These are phyloP conservation scores for Lobulomyces angularis DNA, from an alignment of 192 early-diverging fungal genomes.

Conservation along the genomic window DNA sequence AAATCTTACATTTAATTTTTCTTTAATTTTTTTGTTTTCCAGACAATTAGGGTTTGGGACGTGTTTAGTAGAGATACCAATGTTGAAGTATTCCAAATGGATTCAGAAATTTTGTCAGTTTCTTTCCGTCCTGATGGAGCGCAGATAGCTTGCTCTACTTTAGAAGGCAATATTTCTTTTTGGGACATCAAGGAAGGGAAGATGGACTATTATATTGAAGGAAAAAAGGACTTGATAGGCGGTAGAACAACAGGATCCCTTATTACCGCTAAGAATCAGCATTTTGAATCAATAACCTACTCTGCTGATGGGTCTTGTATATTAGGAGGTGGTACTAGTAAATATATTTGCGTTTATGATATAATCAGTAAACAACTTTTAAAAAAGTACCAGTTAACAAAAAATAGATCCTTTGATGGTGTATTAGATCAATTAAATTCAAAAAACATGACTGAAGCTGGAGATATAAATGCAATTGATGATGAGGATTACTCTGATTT, in stretches of 20 bases:
- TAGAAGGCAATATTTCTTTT: constrained; percentile 87
- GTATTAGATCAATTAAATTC: constrained; percentile 81
- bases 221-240: constrained; percentile 80
- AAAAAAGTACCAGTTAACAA: constrained; percentile 81
- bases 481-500: constrained; percentile 72
- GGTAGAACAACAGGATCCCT: constrained; percentile 84
- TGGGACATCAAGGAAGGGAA: constrained; percentile 77
- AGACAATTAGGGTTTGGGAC: constrained; percentile 80
- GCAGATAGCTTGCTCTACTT: constrained; percentile 69
- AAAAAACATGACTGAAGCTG: constrained; percentile 89
- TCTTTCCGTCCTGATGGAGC: constrained; percentile 85
- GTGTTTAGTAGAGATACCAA: constrained; percentile 73
- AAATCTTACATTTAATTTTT: no score
- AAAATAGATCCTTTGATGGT: constrained; percentile 87
- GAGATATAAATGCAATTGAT: constrained; percentile 71
- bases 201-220: constrained; percentile 70
- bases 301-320: constrained; percentile 86
- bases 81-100: constrained; percentile 68
- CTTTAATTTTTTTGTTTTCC: no score
- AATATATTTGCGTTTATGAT: constrained; percentile 94
- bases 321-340: constrained; percentile 87
- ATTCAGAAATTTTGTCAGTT: constrained; percentile 72
- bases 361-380: constrained; percentile 56
- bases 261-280: constrained; percentile 67
- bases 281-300: constrained; percentile 87